Evolutionary conservation across 2,329 filamentous ascomycete genomes (phyloP).

Genomic region (Eurotiales sp.): DNA sequence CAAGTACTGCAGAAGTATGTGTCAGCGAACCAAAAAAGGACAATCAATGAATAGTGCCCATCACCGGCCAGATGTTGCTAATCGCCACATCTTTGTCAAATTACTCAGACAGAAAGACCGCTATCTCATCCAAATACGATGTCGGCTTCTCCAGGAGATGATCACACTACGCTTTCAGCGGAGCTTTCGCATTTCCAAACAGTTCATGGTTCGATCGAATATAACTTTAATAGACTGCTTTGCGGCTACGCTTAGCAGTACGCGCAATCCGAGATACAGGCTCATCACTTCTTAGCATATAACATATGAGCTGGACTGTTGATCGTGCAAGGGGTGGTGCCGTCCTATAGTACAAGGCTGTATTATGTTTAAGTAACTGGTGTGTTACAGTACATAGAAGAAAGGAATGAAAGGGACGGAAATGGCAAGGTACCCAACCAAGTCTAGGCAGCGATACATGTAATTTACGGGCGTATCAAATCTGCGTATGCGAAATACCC

Average conservation of each 20-base stretch:
- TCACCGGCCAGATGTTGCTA: too few species aligned
- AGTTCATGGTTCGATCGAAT: too few species aligned
- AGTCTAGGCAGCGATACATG: neutral
- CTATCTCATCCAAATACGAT: too few species aligned
- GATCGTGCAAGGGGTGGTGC: neutral
- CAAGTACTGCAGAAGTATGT: too few species aligned
- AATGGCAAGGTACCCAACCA: neutral
- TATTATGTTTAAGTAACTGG: neutral
- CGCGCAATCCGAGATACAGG: neutral
- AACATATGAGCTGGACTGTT: slow-evolving; percentile 4
- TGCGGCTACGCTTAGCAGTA: neutral
- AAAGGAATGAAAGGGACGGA: neutral
- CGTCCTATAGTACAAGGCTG: slow-evolving; percentile 1
- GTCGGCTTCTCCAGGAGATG: too few species aligned
- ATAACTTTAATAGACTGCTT: too few species aligned
- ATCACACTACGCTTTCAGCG: too few species aligned
- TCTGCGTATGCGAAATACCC: slow-evolving; percentile 1
- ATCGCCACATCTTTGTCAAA: too few species aligned
- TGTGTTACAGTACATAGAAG: neutral
- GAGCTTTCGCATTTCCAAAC: too few species aligned
- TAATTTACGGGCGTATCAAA: neutral
- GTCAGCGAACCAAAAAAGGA: too few species aligned
- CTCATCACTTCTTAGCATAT: slow-evolving; percentile 6
- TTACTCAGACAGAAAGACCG: too few species aligned
- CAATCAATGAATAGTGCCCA: too few species aligned